Evolutionary conservation across 352 stramenopile species (phyloP), one percentile per base, ranked within the genome.

Genomic region (Phytophthora fragariae): DNA sequence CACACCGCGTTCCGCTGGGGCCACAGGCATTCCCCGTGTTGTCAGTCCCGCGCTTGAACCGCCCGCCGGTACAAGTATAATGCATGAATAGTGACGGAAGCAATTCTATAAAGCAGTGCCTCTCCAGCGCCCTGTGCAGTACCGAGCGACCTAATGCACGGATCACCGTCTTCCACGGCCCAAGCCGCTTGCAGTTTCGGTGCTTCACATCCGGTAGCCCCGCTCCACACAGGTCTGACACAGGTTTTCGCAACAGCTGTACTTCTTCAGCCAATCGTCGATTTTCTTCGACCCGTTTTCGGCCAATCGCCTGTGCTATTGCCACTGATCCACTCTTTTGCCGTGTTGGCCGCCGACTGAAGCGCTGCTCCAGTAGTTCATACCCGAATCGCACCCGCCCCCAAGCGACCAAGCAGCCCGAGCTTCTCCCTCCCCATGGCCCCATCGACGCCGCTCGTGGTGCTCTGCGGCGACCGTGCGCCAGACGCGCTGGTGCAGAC

Each of bases 391-490:
- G 55, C 49, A 33, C 19, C 29, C 44, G 37, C 27, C 50, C 17
- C 12, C n/a, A 49, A 49, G 35, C 62, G 69, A 59, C 52, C 54
- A 29, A 67, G 35, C 35, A 41, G 12, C 39, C 58, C 56, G 44
- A 50, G 44, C 35, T 17, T 67, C 57, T 64, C 27, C 37, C 14
- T 29, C 29, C 55, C 70, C 70, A 81, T 79, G 70, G 70, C 70
- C 55, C 46, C 75, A 39, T 52, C 65, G 65, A 77, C 82, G 65
- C 80, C 83, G 59, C 79, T 94, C 72, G 87, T 85, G 57, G 85
- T 94, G 84, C 83, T 94, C 65, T 91, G 83, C 65, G 82, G 85
- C 47, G 81, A 85, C 68, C 70, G 68, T 66, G 82, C 84, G 53
- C 68, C 84, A 5, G 67, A 76, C 3, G 62, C 64, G 55, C 83